Conservation (phyloP, 1,139 yeast genomes). For the Debaryomycetaceae sp. region DNA sequence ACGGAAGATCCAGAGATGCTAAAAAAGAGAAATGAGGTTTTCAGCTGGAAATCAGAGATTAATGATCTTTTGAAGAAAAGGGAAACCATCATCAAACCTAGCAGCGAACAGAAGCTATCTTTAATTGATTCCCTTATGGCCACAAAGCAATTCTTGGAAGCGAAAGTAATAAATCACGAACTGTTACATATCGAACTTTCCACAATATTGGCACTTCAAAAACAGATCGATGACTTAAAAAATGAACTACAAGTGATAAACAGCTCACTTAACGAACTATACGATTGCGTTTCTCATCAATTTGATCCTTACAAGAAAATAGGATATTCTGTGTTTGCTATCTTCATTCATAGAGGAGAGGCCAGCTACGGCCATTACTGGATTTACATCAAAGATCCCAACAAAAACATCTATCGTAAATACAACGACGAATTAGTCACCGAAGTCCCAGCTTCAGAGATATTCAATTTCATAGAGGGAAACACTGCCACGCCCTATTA, state of each 20-base stretch:
- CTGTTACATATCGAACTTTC: conserved; percentile 23
- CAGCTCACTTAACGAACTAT: conserved; percentile 38
- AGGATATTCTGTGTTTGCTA: conserved; percentile 84
- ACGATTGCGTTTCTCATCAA: conserved; percentile 50
- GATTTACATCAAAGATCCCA: conserved; percentile 83
- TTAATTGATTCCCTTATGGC: conserved; percentile 44
- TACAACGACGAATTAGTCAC: conserved; percentile 90
- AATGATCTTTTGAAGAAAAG: conserved; percentile 40
- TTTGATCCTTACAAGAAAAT: conserved; percentile 57
- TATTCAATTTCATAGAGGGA: conserved; percentile 65
- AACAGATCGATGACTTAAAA: conserved; percentile 21
- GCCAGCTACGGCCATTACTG: conserved; percentile 97
- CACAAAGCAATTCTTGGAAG: conserved; percentile 54
- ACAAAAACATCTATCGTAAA: conserved; percentile 67
- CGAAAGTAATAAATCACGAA: conserved; percentile 21
- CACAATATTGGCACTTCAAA: conserved; percentile 35
- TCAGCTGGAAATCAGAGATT: conserved; percentile 61
- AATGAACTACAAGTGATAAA: conserved; percentile 30
- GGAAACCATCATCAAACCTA: conserved; percentile 36
- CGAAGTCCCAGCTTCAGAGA: conserved; percentile 73
- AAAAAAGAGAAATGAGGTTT: conserved; percentile 54
- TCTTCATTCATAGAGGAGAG: conserved; percentile 92
- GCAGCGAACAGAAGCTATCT: conserved; percentile 49
- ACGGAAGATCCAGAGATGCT: conserved; percentile 59
- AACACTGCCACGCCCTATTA: conserved; percentile 94